A percentile compares a stretch with the other conserved stretches of the same genome.
These are phyloP conservation scores for Exophiala phaeomuriformis DNA, from an alignment of 2,329 filamentous ascomycete genomes.

Conservation along the genomic window DNA sequence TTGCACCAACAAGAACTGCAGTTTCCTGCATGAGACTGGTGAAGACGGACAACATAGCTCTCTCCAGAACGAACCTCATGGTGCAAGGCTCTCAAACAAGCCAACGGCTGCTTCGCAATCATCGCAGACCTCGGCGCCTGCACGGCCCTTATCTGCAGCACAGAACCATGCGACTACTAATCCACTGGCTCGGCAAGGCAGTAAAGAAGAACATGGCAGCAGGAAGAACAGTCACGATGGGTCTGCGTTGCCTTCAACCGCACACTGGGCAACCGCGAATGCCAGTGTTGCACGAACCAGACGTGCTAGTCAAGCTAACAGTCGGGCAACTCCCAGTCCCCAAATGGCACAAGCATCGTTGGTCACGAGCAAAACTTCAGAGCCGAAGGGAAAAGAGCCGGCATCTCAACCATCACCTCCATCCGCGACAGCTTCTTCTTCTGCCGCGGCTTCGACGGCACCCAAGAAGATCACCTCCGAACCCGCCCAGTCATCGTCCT, in stretches of 20 bases:
- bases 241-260: slow-evolving; percentile 85
- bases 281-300: slow-evolving; percentile 57
- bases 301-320: slow-evolving; percentile 68
- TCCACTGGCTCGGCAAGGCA: slow-evolving; percentile 67
- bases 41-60: slow-evolving; percentile 57
- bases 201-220: slow-evolving; percentile 56
- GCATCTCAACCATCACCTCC: slow-evolving; percentile 9
- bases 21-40: slow-evolving; percentile 96
- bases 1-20: slow-evolving; percentile 93
- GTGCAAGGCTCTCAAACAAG: slow-evolving; percentile 30
- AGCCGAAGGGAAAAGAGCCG: slow-evolving; percentile 29
- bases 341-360: slow-evolving; percentile 48
- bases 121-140: slow-evolving; percentile 32
- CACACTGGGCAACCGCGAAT: slow-evolving; percentile 77
- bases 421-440: too few species aligned
- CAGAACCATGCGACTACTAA: slow-evolving; percentile 38
- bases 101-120: slow-evolving; percentile 35
- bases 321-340: slow-evolving; percentile 73
- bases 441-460: background rate
- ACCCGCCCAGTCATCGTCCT: slow-evolving; percentile 25
- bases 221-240: slow-evolving; percentile 62
- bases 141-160: slow-evolving; percentile 36
- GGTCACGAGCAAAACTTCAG: slow-evolving; percentile 32
- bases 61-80: slow-evolving; percentile 27
- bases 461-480: slow-evolving; percentile 22